phyloP scores from a whole-genome alignment of 495 filamentous ascomycete genomes.

The Lepidopterella palustris region DNA sequence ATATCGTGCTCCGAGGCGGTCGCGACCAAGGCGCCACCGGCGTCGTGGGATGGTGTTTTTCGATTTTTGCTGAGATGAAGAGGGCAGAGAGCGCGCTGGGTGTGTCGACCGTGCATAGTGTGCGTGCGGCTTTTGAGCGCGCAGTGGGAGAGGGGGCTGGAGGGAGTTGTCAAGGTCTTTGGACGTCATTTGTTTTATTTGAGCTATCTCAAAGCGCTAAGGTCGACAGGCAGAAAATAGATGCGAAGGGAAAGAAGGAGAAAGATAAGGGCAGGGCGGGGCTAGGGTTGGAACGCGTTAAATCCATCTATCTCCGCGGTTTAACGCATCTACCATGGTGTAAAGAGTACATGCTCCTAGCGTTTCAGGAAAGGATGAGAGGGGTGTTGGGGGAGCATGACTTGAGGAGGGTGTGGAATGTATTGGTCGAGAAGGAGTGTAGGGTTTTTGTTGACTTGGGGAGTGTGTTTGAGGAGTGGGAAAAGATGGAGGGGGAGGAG shows the following conservation, averaged over 20 bases:
- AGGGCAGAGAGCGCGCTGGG: conserved; percentile 4
- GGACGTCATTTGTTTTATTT: conserved; percentile 4
- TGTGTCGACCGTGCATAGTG: conserved; percentile 20
- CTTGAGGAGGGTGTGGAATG: conserved; percentile 43
- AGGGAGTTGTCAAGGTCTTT: not conserved
- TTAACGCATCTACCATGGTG: conserved; percentile 34
- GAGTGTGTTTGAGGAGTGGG: conserved; percentile 24
- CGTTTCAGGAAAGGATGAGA: conserved; percentile 21
- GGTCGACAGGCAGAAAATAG: conserved; percentile 5
- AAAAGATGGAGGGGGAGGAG: not conserved
- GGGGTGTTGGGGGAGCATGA: conserved; percentile 42
- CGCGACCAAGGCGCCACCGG: conserved; percentile 36
- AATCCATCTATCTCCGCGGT: conserved; percentile 30
- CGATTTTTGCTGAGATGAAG: conserved; percentile 54
- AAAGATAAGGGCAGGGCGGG: conserved; percentile 18
- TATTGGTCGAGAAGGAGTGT: conserved; percentile 49
- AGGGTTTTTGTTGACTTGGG: conserved; percentile 45
- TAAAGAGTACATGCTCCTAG: conserved; percentile 42
- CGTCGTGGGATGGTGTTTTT: conserved; percentile 56
- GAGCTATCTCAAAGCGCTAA: not conserved
- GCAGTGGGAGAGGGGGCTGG: not conserved
- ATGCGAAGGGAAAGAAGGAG: conserved; percentile 11
- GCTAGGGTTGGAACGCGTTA: too few species aligned
- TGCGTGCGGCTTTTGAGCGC: conserved; percentile 21
- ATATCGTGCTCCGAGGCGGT: conserved; percentile 37